Evolutionary conservation across 1,284 basidiomycete genomes (phyloP).

Genomic region (Trametes versicolor): DNA sequence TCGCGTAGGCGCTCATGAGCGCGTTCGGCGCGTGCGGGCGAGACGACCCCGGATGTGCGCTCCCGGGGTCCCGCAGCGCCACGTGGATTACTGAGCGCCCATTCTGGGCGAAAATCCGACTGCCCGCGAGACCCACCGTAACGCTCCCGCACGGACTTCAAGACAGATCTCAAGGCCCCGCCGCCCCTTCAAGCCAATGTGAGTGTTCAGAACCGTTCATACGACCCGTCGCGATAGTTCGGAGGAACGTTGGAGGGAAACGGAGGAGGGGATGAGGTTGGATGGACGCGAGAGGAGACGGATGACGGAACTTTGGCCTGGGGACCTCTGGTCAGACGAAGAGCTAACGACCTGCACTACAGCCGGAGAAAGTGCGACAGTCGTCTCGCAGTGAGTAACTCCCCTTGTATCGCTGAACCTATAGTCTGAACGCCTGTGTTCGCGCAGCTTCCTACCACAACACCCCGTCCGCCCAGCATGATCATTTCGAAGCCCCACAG

Average conservation of each 20-base stretch:
- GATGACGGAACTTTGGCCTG: conserved; percentile 40
- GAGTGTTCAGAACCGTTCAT: conserved; percentile 39
- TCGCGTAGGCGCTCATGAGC: conserved; percentile 26
- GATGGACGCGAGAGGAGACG: conserved; percentile 38
- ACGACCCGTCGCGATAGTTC: conserved; percentile 20
- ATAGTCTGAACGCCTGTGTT: conserved; percentile 1
- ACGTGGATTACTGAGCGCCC: conserved; percentile 30
- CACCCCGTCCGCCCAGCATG: conserved; percentile 69
- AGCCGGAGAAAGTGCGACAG: conserved; percentile 49
- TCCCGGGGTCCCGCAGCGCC: conserved; percentile 24
- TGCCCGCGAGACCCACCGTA: conserved; percentile 31
- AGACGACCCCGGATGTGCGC: conserved; percentile 25
- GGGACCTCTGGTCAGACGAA: conserved; percentile 16
- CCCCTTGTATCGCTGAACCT: background rate
- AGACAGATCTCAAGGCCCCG: conserved; percentile 45
- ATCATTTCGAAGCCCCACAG: conserved; percentile 88
- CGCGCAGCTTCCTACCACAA: conserved; percentile 53
- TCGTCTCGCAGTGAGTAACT: conserved; percentile 46
- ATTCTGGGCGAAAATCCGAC: conserved; percentile 30
- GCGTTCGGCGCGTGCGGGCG: conserved; percentile 29
- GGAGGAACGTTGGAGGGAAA: conserved; percentile 20
- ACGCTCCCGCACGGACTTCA: conserved; percentile 46
- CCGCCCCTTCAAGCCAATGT: conserved; percentile 43
- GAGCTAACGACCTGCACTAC: conserved; percentile 39
- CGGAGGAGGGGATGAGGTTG: conserved; percentile 37